Percentiles rank a stretch among this genome's conserved stretches.
phyloP scores from a whole-genome alignment of 192 early-diverging fungal genomes.

The Umbelopsis vinacea region DNA sequence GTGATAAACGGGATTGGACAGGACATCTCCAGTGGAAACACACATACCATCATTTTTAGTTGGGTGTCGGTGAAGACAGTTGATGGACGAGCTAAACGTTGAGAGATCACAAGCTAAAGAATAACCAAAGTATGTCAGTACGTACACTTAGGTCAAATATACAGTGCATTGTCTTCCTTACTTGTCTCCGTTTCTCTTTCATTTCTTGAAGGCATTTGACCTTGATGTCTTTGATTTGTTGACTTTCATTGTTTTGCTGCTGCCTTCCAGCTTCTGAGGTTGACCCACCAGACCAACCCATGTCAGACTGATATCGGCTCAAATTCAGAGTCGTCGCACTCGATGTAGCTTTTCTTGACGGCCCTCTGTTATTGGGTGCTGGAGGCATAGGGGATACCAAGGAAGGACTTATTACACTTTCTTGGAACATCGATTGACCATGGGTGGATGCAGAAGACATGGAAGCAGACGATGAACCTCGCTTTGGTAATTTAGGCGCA shows the following conservation, averaged over 20 bases:
- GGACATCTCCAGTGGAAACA: background rate
- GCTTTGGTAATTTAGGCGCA: too few relatives aligned
- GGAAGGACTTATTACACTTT: background rate
- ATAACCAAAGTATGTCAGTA: background rate
- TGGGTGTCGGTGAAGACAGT: conserved; percentile 29
- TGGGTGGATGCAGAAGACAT: too few relatives aligned
- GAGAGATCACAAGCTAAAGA: background rate
- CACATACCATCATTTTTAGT: conserved; percentile 25
- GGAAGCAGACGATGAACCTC: too few relatives aligned
- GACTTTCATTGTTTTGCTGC: background rate
- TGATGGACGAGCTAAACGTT: background rate
- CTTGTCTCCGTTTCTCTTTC: conserved; percentile 2
- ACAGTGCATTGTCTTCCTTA: background rate
- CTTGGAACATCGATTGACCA: too few relatives aligned
- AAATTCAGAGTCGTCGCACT: conserved; percentile 1
- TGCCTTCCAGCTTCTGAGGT: background rate
- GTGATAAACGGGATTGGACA: too few relatives aligned
- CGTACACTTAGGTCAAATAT: background rate
- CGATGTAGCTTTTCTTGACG: background rate
- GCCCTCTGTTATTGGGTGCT: background rate
- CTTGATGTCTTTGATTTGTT: background rate
- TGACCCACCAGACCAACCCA: background rate
- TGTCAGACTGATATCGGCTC: background rate
- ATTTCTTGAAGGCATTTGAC: conserved; percentile 3
- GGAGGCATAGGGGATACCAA: background rate